These are phyloP conservation scores for Trichoderma koningiopsis DNA, from an alignment of 2,329 filamentous ascomycete species.

Conservation along the genomic window DNA sequence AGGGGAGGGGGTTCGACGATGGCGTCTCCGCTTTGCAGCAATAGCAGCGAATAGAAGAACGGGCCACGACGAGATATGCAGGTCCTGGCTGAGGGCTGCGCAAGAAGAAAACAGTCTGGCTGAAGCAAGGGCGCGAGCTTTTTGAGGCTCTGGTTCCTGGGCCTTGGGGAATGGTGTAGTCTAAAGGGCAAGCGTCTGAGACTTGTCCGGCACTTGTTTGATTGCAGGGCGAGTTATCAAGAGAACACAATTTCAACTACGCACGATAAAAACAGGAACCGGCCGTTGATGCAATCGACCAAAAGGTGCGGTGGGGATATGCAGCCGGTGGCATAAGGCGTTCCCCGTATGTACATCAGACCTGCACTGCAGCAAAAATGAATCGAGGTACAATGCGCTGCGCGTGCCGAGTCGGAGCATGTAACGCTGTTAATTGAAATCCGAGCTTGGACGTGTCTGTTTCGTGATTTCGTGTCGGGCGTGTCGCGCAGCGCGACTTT, in stretches of 20 bases:
- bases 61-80: background rate
- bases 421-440: slow-evolving; percentile 37
- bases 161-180: background rate
- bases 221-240: background rate
- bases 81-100: background rate
- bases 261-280: background rate
- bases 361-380: slow-evolving; percentile 22
- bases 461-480: slow-evolving; percentile 47
- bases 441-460: slow-evolving; percentile 44
- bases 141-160: background rate
- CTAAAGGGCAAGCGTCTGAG: background rate
- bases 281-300: slow-evolving; percentile 16
- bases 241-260: background rate
- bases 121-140: background rate
- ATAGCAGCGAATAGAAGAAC: slow-evolving; percentile 14
- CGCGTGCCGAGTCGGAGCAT: slow-evolving; percentile 30
- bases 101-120: background rate
- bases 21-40: slow-evolving; percentile 25
- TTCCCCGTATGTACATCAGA: slow-evolving; percentile 25
- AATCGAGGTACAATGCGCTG: slow-evolving; percentile 15
- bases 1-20: slow-evolving; percentile 14
- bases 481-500: slow-evolving; percentile 33
- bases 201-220: background rate
- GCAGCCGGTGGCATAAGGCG: slow-evolving; percentile 12
- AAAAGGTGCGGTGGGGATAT: slow-evolving; percentile 13